phyloP scores from a whole-genome alignment of 1,284 basidiomycete genomes.

The Sphaerobolus stellatus region DNA sequence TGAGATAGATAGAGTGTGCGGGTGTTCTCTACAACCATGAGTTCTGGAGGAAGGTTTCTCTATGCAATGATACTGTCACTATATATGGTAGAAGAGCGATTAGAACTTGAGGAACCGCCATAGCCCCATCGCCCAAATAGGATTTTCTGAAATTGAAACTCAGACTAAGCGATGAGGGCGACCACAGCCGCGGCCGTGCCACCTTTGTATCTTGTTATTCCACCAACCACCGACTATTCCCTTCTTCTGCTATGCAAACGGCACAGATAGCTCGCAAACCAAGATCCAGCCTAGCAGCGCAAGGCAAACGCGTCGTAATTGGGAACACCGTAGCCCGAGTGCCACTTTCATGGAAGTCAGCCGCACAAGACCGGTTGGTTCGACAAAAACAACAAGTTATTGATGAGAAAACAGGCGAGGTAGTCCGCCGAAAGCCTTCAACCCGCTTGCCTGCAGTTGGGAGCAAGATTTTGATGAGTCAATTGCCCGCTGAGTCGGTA shows the following conservation, averaged over 20 bases:
- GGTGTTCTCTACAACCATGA: too few species aligned
- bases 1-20: too few species aligned
- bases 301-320: not conserved
- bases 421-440: not conserved
- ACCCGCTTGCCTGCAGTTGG: slow-evolving; percentile 29
- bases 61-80: too few species aligned
- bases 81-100: too few species aligned
- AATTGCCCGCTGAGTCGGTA: slow-evolving; percentile 63
- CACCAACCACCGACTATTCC: too few species aligned
- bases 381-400: not conserved
- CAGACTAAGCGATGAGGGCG: too few species aligned
- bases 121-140: too few species aligned
- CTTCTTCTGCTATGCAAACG: slow-evolving; percentile 1
- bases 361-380: not conserved
- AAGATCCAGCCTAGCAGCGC: not conserved
- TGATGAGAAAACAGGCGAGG: not conserved
- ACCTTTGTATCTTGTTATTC: too few species aligned
- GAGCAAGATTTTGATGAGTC: slow-evolving; percentile 69
- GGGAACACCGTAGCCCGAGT: slow-evolving; percentile 3
- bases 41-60: too few species aligned
- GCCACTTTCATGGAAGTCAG: slow-evolving; percentile 7
- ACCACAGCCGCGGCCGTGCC: too few species aligned
- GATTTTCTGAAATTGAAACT: too few species aligned
- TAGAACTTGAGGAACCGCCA: too few species aligned
- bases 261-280: not conserved